A percentile compares a stretch with the other conserved stretches of the same genome.
Evolutionary conservation across 2,329 filamentous ascomycete species (phyloP).

Genomic region (Fusarium cyanostomum): DNA sequence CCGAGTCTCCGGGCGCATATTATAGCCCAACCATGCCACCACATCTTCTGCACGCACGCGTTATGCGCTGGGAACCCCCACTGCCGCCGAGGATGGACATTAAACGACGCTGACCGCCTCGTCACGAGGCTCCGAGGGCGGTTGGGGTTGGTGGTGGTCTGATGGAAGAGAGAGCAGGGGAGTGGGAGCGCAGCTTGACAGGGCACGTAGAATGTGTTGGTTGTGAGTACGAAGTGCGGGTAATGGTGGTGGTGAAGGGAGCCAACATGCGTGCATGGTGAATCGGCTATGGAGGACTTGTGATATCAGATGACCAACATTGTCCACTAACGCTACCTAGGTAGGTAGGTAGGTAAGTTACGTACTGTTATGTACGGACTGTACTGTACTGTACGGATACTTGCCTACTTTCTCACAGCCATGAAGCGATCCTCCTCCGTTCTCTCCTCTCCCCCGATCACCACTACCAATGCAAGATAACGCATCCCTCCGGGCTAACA

Average conservation of each 20-base stretch:
- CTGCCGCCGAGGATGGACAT: neutral
- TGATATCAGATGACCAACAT: neutral
- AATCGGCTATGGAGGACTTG: neutral
- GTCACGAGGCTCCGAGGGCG: neutral
- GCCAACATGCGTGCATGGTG: too few species aligned
- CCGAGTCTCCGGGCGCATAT: slow-evolving; percentile 1
- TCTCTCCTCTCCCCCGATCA: slow-evolving; percentile 17
- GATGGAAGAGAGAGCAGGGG: neutral
- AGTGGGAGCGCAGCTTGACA: neutral
- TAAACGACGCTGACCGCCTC: slow-evolving; percentile 15
- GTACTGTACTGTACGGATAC: too few species aligned
- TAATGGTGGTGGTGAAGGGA: neutral
- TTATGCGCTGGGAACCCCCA: neutral
- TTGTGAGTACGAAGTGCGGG: neutral
- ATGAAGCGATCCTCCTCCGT: neutral
- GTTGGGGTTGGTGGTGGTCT: slow-evolving; percentile 6
- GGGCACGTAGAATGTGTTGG: neutral
- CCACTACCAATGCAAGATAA: slow-evolving; percentile 37
- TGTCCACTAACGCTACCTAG: too few species aligned
- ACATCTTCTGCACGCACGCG: slow-evolving; percentile 23
- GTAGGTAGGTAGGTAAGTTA: too few species aligned
- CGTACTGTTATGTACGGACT: too few species aligned
- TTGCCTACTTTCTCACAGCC: too few species aligned
- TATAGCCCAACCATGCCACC: slow-evolving; percentile 18
- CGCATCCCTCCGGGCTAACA: slow-evolving; percentile 20